These are phyloP conservation scores for Malassezia sp. DNA, from an alignment of 1,284 basidiomycete genomes.

Conservation along the genomic window DNA sequence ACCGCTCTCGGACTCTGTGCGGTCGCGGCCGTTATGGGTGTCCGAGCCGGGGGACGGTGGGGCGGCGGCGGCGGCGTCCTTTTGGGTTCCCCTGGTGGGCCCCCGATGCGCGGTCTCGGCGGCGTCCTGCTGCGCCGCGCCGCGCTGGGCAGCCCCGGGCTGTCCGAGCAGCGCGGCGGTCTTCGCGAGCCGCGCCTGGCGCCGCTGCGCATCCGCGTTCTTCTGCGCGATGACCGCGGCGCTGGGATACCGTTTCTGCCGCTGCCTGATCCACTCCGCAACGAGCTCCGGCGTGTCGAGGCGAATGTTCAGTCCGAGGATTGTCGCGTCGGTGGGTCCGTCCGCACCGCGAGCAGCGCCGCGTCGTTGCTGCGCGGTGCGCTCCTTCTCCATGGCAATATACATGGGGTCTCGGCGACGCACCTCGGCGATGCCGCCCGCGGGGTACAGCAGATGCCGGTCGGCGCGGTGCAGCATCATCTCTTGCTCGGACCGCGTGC, in stretches of 20 bases:
- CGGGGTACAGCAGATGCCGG: slow-evolving; percentile 37
- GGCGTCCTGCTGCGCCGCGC: too few relatives aligned
- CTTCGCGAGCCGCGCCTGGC: slow-evolving; percentile 12
- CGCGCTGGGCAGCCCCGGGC: too few relatives aligned
- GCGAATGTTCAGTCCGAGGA: slow-evolving; percentile 40
- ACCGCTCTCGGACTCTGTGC: too few relatives aligned
- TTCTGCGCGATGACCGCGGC: slow-evolving; percentile 29
- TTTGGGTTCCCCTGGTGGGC: too few relatives aligned
- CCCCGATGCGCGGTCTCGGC: too few relatives aligned
- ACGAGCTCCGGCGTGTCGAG: slow-evolving; percentile 40
- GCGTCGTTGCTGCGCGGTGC: slow-evolving; percentile 13
- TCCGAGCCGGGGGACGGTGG: too few relatives aligned
- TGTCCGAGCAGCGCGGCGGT: neutral
- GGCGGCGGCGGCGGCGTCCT: too few relatives aligned
- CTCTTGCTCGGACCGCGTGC: slow-evolving; percentile 16
- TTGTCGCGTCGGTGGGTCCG: slow-evolving; percentile 32
- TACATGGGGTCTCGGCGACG: slow-evolving; percentile 34
- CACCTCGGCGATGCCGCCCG: slow-evolving; percentile 35
- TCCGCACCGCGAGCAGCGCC: slow-evolving; percentile 19
- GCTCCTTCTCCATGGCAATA: slow-evolving; percentile 31
- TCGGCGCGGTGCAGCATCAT: slow-evolving; percentile 41
- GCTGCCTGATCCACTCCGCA: slow-evolving; percentile 41
- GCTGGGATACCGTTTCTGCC: slow-evolving; percentile 41
- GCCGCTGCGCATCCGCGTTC: slow-evolving; percentile 15
- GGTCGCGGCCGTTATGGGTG: too few relatives aligned